Base-by-base conservation (phyloP, 805 yeast species). In the Lachancea dasiensis region DNA sequence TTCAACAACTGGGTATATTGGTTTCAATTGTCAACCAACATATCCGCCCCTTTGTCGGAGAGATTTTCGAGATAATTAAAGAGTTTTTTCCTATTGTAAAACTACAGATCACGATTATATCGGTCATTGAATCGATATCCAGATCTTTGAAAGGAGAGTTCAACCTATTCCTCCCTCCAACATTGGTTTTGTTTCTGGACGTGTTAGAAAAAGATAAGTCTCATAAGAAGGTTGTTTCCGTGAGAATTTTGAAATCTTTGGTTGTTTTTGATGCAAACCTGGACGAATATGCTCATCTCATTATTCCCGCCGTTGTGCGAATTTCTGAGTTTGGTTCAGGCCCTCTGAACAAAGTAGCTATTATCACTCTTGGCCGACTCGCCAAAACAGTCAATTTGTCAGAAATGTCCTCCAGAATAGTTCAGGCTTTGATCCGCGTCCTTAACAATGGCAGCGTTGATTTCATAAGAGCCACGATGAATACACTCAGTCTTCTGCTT, bases 141-240 rank as follows among this genome's bases (percentile, higher is more conserved):
- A 75, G 73, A 36, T 87, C 97, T 0, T 65, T 92, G 34, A 95
- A 86, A 40, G 94, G 95, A 6, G 98, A 92, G 54, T 92, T 92
- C 65, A 92, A 86, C 50, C 70, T 80, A 58, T 81, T 81, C 54
- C 67, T 92, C 42, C 84, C 95, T 1, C 77, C 77, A 18, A 75
- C 92, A 2, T 68, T 92, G 28, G 85, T 92, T 0, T 64, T 85
- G 28, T 69, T 92, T 52, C 65, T 92, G 30, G 79, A 80, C 34
- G 81, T 86, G 4, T 67, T 92, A 34, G 94, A 85, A 38, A 76
- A 75, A 36, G 92, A 81, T 42, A 77, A 72, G 41, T 71, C 86
- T 0, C 69, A 70, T 1, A 76, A 77, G 23, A 67, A 75, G 24
- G 70, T 72, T 24, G 77, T 84, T 0, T 73, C 90, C 0, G 63